These are phyloP conservation scores for Tylopilus plumbeoviolaceoides DNA, from an alignment of 768 basidiomycete species.

Conservation along the genomic window DNA sequence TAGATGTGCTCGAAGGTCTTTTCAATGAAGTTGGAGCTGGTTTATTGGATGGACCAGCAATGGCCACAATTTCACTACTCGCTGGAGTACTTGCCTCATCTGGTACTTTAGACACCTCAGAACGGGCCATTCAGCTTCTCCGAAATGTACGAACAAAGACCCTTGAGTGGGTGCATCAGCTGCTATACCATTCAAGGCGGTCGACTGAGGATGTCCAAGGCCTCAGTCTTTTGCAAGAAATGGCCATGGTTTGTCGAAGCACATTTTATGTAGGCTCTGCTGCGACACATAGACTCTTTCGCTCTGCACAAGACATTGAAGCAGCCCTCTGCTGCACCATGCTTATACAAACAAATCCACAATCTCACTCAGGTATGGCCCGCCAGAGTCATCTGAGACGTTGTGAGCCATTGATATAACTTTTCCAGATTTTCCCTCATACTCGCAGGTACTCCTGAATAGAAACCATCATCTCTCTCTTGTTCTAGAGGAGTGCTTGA, in stretches of 20 bases:
- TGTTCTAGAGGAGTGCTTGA: too few relatives aligned
- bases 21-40: too few relatives aligned
- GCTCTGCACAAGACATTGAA: conserved; percentile 21
- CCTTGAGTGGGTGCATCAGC: conserved; percentile 36
- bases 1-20: too few relatives aligned
- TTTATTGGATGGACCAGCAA: conserved; percentile 19
- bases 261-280: conserved; percentile 26
- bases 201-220: conserved; percentile 6
- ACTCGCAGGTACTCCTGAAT: too few relatives aligned
- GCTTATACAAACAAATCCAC: too few relatives aligned
- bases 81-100: conserved; percentile 12
- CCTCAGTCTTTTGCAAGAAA: conserved; percentile 29
- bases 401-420: too few relatives aligned
- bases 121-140: conserved; percentile 22
- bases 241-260: conserved; percentile 37
- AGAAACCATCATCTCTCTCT: too few relatives aligned
- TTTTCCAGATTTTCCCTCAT: too few relatives aligned
- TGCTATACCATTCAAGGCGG: conserved; percentile 18
- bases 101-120: conserved; percentile 1
- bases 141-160: conserved; percentile 30
- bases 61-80: conserved; percentile 34
- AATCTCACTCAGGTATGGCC: too few relatives aligned
- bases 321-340: conserved; percentile 23
- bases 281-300: background rate
- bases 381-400: too few relatives aligned